phyloP scores from a whole-genome alignment of 2,329 filamentous ascomycete genomes.

The Penicillium sp. region DNA sequence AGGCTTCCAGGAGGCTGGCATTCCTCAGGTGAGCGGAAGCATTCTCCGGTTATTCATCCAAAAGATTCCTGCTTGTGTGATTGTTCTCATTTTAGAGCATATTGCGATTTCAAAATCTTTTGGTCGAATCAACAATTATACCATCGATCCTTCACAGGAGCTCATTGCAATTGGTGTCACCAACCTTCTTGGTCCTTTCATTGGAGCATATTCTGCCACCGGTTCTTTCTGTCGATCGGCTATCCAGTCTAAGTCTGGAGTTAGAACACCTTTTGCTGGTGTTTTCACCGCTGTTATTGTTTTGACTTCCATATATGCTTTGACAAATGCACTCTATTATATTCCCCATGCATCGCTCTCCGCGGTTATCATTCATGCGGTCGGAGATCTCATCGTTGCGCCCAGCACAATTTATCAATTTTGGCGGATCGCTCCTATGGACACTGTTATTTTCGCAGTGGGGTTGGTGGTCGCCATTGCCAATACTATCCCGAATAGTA shows the following conservation, averaged over 20 bases:
- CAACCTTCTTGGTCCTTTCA: slow-evolving; percentile 84
- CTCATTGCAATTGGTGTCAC: slow-evolving; percentile 88
- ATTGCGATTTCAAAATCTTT: slow-evolving; percentile 96
- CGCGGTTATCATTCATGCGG: slow-evolving; percentile 90
- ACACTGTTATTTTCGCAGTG: slow-evolving; percentile 86
- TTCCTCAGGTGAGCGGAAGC: slow-evolving; percentile 66
- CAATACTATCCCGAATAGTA: slow-evolving; percentile 83
- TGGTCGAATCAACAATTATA: slow-evolving; percentile 89
- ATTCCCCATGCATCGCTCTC: slow-evolving; percentile 79
- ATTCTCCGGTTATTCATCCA: slow-evolving; percentile 70
- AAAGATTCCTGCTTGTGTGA: slow-evolving; percentile 79
- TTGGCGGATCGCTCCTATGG: slow-evolving; percentile 85
- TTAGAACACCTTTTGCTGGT: slow-evolving; percentile 84
- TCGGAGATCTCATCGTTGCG: slow-evolving; percentile 84
- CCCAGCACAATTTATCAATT: slow-evolving; percentile 89
- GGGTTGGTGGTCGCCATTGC: slow-evolving; percentile 88
- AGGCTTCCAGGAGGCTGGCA: slow-evolving; percentile 77
- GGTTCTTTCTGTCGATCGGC: slow-evolving; percentile 92
- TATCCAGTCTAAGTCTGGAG: slow-evolving; percentile 92
- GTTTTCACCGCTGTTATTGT: slow-evolving; percentile 83
- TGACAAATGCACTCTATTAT: slow-evolving; percentile 86
- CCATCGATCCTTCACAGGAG: slow-evolving; percentile 90
- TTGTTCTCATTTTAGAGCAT: slow-evolving; percentile 89
- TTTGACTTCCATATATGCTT: slow-evolving; percentile 80
- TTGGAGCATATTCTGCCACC: slow-evolving; percentile 86